phyloP scores from a whole-genome alignment of 2,329 filamentous ascomycete species.

The Aspergillus spinulosporus region DNA sequence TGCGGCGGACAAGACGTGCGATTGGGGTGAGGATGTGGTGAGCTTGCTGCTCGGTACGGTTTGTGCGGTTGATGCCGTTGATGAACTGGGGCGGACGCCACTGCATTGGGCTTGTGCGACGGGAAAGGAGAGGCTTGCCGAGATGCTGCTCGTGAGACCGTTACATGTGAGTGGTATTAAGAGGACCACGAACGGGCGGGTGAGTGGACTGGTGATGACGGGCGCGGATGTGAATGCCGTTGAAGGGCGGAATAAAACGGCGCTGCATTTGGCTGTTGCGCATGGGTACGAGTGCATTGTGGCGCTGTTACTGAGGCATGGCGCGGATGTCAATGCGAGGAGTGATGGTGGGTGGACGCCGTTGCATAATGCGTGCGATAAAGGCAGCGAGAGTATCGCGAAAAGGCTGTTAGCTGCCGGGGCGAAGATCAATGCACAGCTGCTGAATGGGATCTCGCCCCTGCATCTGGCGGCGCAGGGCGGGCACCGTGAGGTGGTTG shows the following conservation, averaged over 20 bases:
- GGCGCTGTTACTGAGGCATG: conserved; percentile 44
- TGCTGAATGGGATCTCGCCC: conserved; percentile 42
- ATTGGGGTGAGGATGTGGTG: conserved; percentile 51
- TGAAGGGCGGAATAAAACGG: conserved; percentile 48
- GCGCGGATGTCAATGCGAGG: conserved; percentile 49
- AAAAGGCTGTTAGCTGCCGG: conserved; percentile 43
- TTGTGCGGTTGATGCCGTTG: conserved; percentile 46
- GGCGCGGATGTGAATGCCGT: conserved; percentile 44
- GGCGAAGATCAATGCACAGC: conserved; percentile 40
- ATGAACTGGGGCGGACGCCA: conserved; percentile 53
- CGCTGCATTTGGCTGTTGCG: conserved; percentile 53
- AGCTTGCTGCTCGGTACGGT: conserved; percentile 40
- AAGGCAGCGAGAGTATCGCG: conserved; percentile 49
- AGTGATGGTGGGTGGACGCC: conserved; percentile 56
- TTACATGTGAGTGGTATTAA: conserved; percentile 7
- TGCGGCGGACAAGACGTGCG: conserved; percentile 43
- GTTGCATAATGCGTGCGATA: conserved; percentile 55
- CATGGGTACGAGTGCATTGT: conserved; percentile 43
- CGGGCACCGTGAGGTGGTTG: conserved; percentile 40
- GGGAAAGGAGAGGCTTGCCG: conserved; percentile 52
- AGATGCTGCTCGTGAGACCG: conserved; percentile 46
- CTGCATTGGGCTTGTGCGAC: conserved; percentile 61
- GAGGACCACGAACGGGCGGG: conserved; percentile 17
- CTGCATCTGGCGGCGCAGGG: conserved; percentile 44
- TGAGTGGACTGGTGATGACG: conserved; percentile 25